Evolutionary conservation across 2,329 filamentous ascomycete species (phyloP), one percentile per base, ranked within the genome.

Genomic region (Fusarium siculi): DNA sequence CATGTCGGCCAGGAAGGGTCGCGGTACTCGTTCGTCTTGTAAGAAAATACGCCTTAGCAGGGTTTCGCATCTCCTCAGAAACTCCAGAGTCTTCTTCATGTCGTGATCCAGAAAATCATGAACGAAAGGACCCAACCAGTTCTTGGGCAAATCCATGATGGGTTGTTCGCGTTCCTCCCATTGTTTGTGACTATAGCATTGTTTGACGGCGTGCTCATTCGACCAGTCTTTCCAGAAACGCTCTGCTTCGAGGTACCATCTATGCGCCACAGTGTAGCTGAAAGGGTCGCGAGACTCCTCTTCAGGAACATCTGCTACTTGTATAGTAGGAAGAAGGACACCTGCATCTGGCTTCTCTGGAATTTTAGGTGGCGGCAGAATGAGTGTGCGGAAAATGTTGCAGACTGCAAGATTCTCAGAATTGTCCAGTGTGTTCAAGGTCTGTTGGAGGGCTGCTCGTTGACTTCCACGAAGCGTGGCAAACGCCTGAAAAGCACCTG

Each of bases 401-500:
- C 81, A 79, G 43, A 81, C 76, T 11, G 76, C 70, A 46, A 74
- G 75, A 61, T 85, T 85, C 76, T 85, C 84, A 9, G 61, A 42
- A 61, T 76, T 82, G 36, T 79, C 76, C 52, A 86, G 81, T 18
- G 79, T 68, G 44, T 81, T 81, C 37, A 87, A 79, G 23, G 80
- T 80, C 36, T 82, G 81, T 71, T 87, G 85, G 28, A 87, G 76
- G 23, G 82, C 85, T 12, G 85, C 86, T 49, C 86, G 83, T 46
- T 82, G 81, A 60, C 80, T 81, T 3, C 85, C 86, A 16, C 84
- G 84, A 57, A 84, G 81, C 7, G 56, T 60, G 4, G 82, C 80
- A 70, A 81, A 84, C 23, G 70, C 56, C 18, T 71, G 44, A 36
- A 79, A 72, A 4, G 66, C 40, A 15, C 37, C 28, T 11, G 21